Conservation (phyloP, 306 rosid species). For the Cucurbita ficifolia region DNA sequence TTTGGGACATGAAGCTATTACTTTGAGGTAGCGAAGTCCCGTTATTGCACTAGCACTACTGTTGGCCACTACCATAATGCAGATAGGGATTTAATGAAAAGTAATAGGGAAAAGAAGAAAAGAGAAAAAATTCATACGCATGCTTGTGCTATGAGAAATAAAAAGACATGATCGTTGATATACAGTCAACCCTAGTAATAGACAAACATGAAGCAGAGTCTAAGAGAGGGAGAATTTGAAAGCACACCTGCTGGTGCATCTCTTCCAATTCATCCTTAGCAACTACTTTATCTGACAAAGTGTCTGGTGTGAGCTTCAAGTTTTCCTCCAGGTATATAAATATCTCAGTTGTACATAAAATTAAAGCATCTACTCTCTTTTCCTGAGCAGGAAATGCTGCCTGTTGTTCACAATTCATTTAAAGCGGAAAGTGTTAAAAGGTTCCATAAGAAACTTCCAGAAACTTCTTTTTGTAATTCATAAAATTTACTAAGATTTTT, state of each 20-base stretch:
- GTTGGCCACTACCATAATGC: neutral
- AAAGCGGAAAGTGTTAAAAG: constrained; percentile 9
- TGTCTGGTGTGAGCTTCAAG: constrained; percentile 72
- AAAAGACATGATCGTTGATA: neutral
- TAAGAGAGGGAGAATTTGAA: neutral
- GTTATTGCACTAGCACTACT: neutral
- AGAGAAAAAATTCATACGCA: neutral
- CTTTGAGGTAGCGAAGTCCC: neutral
- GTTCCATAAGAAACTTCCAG: neutral
- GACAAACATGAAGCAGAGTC: neutral
- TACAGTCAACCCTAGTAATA: neutral
- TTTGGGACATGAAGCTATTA: neutral
- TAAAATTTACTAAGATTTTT: neutral
- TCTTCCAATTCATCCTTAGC: constrained; percentile 82
- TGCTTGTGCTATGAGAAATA: neutral
- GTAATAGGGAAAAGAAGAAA: neutral
- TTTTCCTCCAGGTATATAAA: constrained; percentile 77
- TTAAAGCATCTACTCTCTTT: constrained; percentile 78
- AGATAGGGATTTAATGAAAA: neutral
- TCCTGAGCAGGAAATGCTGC: constrained; percentile 87
- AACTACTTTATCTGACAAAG: constrained; percentile 62
- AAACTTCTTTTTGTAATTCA: neutral
- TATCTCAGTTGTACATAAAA: constrained; percentile 61
- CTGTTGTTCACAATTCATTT: constrained; percentile 25
- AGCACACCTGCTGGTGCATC: constrained; percentile 77